phyloP scores from a whole-genome alignment of 768 basidiomycete species.

The Chalciporus pseudorubinellus region DNA sequence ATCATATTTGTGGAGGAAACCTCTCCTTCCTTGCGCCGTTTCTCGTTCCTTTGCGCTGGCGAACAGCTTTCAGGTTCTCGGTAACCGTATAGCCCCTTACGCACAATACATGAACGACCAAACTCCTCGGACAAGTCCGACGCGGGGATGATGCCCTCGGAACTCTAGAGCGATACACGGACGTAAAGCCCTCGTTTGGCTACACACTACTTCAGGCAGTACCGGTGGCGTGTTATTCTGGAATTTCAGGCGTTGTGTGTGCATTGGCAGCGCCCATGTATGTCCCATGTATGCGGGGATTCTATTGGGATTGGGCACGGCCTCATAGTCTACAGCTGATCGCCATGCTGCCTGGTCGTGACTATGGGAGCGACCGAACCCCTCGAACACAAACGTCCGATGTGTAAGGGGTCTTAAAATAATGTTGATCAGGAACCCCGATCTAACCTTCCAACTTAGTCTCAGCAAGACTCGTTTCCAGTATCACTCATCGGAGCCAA shows the following conservation, averaged over 20 bases:
- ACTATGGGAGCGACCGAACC: neutral
- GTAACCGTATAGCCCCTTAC: neutral
- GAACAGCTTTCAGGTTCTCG: neutral
- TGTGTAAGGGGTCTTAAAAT: slow-evolving; percentile 13
- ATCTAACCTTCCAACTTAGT: slow-evolving; percentile 5
- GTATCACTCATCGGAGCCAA: no score
- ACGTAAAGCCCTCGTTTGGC: neutral
- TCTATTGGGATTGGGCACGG: neutral
- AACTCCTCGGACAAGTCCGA: slow-evolving; percentile 21
- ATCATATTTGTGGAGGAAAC: no score
- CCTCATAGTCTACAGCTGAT: no score
- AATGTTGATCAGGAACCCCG: slow-evolving; percentile 22
- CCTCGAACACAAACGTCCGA: slow-evolving; percentile 1
- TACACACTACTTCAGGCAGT: neutral
- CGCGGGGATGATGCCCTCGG: neutral
- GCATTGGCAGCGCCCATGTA: no score
- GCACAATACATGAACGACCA: neutral
- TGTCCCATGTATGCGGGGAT: no score
- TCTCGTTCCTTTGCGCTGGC: neutral
- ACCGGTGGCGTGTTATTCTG: neutral
- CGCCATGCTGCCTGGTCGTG: neutral
- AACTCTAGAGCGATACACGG: neutral
- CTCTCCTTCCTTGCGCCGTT: neutral
- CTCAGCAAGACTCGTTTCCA: slow-evolving; percentile 7
- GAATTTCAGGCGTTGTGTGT: neutral